Percentiles rank a stretch among this genome's conserved stretches.
phyloP scores from a whole-genome alignment of 345 rosid genomes.

The Gossypium sturtianum region DNA sequence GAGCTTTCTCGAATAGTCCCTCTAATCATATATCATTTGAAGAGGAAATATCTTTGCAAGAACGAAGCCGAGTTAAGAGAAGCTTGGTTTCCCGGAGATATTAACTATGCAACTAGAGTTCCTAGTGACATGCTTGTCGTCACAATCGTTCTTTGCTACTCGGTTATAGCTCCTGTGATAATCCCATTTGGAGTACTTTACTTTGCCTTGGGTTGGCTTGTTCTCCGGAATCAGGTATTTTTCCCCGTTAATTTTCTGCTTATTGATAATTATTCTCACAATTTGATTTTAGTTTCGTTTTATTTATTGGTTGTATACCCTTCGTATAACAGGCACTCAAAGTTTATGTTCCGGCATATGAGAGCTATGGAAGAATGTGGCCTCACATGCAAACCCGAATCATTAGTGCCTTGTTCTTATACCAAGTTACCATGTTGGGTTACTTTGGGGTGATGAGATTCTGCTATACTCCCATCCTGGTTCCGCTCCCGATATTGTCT shows the following conservation, averaged over 20 bases:
- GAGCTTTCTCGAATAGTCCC: conserved; percentile 83
- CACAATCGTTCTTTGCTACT: conserved; percentile 72
- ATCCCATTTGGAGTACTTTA: conserved; percentile 65
- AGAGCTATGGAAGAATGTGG: conserved; percentile 94
- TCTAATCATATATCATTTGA: conserved; percentile 69
- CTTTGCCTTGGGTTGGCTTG: conserved; percentile 85
- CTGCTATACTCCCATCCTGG: conserved; percentile 27
- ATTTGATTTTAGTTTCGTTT: neutral
- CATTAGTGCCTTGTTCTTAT: conserved; percentile 55
- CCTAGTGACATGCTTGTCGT: conserved; percentile 72
- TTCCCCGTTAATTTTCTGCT: neutral
- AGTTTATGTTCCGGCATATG: conserved; percentile 77
- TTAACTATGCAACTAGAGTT: conserved; percentile 59
- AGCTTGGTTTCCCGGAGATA: conserved; percentile 84
- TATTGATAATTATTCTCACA: neutral
- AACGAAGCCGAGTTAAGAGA: conserved; percentile 78
- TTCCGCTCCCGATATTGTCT: conserved; percentile 47
- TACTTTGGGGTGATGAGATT: conserved; percentile 60
- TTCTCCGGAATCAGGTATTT: conserved; percentile 72
- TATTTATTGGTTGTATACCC: neutral
- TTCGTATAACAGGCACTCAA: conserved; percentile 56
- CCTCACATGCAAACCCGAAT: conserved; percentile 75
- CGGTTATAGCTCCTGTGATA: conserved; percentile 77
- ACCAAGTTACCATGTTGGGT: conserved; percentile 71
- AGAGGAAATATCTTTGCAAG: conserved; percentile 86